Base-by-base conservation (phyloP, 805 yeast genomes). In the Nakazawaea siamensis region DNA sequence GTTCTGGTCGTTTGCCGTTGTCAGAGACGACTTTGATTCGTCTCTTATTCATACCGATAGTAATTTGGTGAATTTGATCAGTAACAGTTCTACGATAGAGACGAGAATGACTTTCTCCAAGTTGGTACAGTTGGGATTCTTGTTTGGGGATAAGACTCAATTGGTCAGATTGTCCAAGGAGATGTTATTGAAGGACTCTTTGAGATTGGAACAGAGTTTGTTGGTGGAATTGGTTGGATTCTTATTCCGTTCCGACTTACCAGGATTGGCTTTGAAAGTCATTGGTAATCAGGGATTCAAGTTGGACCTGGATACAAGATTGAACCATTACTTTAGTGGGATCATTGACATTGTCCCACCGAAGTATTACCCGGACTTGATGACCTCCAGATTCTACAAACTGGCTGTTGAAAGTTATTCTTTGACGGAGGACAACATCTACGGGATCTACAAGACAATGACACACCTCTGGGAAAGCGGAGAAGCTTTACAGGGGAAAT, bases 391-490 rank as follows among this genome's bases (percentile, higher is more conserved):
- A 5, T 45, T 55, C 19, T 57, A 54, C 45, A 55, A 49, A 33
- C 25, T 33, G 23, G 45, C 52, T 3, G 45, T 57, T 33, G 61
- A 58, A 43, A 52, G 55, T 33, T 58, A 53, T 41, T 48, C 62
- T 40, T 41, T 58, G 29, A 34, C 51, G 14, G 48, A 37, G 23
- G 62, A 58, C 36, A 58, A 56, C 39, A 46, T 58, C 18, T 57
- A 58, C 42, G 62, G 62, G 1, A 46, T 58, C 23, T 47, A 54
- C 39, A 54, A 54, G 38, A 44, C 51, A 14, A 43, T 56, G 28
- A 43, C 43, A 6, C 31, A 31, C 18, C 13, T 45, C 12, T 30
- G 38, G 34, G 18, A 17, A 13, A 14, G 17, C 6, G 24, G 18
- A 3, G 13, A 9, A 18, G 8, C 18, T 7, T 11, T 12, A 5